Evolutionary conservation across 805 yeast species (phyloP), one percentile per base, ranked within the genome.

Genomic region (Naumovozyma castellii): DNA sequence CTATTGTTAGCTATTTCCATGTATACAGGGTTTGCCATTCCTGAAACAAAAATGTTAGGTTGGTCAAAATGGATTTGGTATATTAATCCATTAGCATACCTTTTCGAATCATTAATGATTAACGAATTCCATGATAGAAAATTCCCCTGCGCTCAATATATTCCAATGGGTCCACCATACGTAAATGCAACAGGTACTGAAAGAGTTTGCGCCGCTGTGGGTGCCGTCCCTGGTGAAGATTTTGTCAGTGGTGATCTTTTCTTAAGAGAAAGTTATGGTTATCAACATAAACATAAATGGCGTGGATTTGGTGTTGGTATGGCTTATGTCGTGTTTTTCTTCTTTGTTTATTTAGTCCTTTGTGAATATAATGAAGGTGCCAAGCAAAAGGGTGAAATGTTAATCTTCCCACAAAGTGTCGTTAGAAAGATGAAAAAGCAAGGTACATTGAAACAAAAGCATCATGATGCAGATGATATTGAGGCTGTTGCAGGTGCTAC

Each of bases 31-130:
- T 77, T 76, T 61, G 75, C 71, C 17, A 62, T 76, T 43, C 83
- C 82, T 20, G 68, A 71, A 27, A 68, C 71, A 4, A 55, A 67
- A 36, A 75, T 76, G 75, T 65, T 68, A 46, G 77, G 80, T 10
- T 78, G 83, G 83, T 71, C 77, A 28, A 66, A 76, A 47, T 78
- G 82, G 83, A 74, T 78, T 44, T 72, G 73, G 57, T 78, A 74
- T 48, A 48, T 78, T 35, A 67, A 78, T 47, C 83, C 83, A 1
- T 56, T 77, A 37, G 75, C 72, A 6, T 77, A 76, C 50, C 65
- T 71, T 15, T 76, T 76, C 50, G 81, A 77, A 56, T 64, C 80
- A 1, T 56, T 76, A 51, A 67, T 78, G 68, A 65, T 71, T 2
- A 76, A 76, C 48, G 83, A 78, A 53, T 77, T 76, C 56, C 61